Evolutionary conservation across 2,329 filamentous ascomycete species (phyloP).

Genomic region (Ophiocordyceps unilateralis): DNA sequence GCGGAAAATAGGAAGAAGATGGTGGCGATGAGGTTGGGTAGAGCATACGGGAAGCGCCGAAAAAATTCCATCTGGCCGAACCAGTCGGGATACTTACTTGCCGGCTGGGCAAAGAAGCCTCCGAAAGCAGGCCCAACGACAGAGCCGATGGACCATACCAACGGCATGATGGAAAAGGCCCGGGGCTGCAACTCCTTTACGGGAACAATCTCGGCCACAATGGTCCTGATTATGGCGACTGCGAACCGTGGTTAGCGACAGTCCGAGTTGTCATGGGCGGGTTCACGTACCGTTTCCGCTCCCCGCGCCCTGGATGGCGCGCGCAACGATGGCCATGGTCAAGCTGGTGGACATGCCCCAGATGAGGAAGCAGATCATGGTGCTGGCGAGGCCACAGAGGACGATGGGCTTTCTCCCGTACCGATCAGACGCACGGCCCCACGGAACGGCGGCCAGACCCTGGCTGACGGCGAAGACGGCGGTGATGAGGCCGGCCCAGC

Average conservation of each 20-base stretch:
- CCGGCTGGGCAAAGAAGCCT: slow-evolving; percentile 69
- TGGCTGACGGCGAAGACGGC: slow-evolving; percentile 58
- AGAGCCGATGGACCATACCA: slow-evolving; percentile 73
- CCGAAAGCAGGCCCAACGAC: slow-evolving; percentile 82
- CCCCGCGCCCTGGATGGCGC: slow-evolving; percentile 63
- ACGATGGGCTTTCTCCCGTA: slow-evolving; percentile 74
- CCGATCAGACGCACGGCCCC: slow-evolving; percentile 61
- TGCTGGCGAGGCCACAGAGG: slow-evolving; percentile 53
- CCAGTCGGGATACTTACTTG: slow-evolving; percentile 51
- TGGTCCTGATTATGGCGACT: slow-evolving; percentile 83
- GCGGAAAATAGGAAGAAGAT: slow-evolving; percentile 66
- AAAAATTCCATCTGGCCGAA: slow-evolving; percentile 55
- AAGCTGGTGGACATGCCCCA: slow-evolving; percentile 75
- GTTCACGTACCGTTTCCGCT: slow-evolving; percentile 57
- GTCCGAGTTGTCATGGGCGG: slow-evolving; percentile 5
- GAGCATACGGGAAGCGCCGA: slow-evolving; percentile 58
- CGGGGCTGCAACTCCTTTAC: slow-evolving; percentile 71
- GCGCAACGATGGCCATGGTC: slow-evolving; percentile 60
- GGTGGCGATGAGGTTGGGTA: slow-evolving; percentile 70
- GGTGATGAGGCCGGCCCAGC: slow-evolving; percentile 63
- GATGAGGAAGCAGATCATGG: slow-evolving; percentile 63
- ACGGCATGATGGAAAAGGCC: slow-evolving; percentile 85
- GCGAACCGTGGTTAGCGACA: background rate
- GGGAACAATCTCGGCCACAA: slow-evolving; percentile 85
- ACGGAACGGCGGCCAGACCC: slow-evolving; percentile 53